A percentile compares a stretch with the other conserved stretches of the same genome.
phyloP scores from a whole-genome alignment of 768 basidiomycete species.

The Auriculariales sp. region DNA sequence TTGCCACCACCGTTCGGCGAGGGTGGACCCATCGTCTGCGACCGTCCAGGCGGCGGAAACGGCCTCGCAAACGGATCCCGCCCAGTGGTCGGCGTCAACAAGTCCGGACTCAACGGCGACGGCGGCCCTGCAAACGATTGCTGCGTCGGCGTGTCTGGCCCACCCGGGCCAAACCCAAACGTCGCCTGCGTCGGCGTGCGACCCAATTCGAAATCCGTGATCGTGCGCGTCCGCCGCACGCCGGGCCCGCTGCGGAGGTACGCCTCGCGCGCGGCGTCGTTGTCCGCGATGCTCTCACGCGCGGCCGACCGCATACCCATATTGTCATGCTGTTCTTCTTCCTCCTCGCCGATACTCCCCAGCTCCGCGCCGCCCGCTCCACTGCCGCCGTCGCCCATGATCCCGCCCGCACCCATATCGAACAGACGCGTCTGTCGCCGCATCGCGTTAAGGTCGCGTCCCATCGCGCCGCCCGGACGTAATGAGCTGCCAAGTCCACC shows the following conservation, averaged over 20 bases:
- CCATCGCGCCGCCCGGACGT: neutral
- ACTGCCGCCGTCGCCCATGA: neutral
- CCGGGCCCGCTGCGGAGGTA: neutral
- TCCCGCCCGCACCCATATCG: conserved; percentile 8
- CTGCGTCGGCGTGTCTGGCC: neutral
- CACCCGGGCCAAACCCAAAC: neutral
- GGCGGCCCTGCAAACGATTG: neutral
- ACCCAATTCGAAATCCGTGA: neutral
- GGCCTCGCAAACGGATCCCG: neutral
- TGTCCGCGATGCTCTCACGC: neutral
- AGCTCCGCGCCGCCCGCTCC: conserved; percentile 6
- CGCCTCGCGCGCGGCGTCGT: neutral
- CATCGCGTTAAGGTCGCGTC: neutral
- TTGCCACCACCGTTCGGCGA: neutral
- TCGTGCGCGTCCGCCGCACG: neutral
- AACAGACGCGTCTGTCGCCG: neutral
- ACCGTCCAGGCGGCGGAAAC: too few species aligned
- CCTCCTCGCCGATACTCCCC: neutral
- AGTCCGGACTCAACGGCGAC: neutral
- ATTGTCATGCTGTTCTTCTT: neutral
- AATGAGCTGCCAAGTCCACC: too few species aligned
- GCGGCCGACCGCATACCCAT: neutral
- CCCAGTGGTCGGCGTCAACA: neutral
- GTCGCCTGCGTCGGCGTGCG: neutral
- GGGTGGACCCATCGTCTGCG: too few species aligned